Conservation (phyloP, 2,329 filamentous ascomycete genomes). For the Sarocladiaceae sp. region DNA sequence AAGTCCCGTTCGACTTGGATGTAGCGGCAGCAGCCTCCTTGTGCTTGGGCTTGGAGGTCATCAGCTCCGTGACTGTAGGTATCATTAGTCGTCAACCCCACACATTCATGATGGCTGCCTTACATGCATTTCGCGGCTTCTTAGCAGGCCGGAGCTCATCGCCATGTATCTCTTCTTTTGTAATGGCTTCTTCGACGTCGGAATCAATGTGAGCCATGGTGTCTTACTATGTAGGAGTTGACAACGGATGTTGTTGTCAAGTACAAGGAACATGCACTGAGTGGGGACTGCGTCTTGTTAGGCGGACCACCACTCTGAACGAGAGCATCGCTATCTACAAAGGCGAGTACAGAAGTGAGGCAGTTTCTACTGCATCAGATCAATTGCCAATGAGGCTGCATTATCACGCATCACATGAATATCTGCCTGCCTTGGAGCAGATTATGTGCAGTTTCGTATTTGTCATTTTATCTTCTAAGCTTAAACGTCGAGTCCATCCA, state of each 20-base stretch:
- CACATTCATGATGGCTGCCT: conserved; percentile 5
- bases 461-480: conserved; percentile 2
- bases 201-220: conserved; percentile 14
- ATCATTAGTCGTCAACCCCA: not conserved
- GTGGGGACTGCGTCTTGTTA: too few relatives aligned
- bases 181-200: conserved; percentile 36
- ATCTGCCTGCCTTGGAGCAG: too few relatives aligned
- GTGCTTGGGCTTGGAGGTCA: conserved; percentile 32
- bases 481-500: conserved; percentile 73
- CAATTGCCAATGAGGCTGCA: too few relatives aligned
- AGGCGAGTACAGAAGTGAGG: too few relatives aligned
- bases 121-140: conserved; percentile 39
- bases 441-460: not conserved
- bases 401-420: too few relatives aligned
- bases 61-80: conserved; percentile 29
- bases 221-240: too few relatives aligned
- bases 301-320: too few relatives aligned
- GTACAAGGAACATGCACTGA: too few relatives aligned
- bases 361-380: too few relatives aligned
- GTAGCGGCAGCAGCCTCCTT: conserved; percentile 20
- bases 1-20: conserved; percentile 18
- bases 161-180: conserved; percentile 34
- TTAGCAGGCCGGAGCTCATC: conserved; percentile 22
- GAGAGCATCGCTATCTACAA: too few relatives aligned
- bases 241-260: too few relatives aligned